These are phyloP conservation scores for Pulveroboletus sp. DNA, from an alignment of 768 basidiomycete genomes.

Conservation along the genomic window DNA sequence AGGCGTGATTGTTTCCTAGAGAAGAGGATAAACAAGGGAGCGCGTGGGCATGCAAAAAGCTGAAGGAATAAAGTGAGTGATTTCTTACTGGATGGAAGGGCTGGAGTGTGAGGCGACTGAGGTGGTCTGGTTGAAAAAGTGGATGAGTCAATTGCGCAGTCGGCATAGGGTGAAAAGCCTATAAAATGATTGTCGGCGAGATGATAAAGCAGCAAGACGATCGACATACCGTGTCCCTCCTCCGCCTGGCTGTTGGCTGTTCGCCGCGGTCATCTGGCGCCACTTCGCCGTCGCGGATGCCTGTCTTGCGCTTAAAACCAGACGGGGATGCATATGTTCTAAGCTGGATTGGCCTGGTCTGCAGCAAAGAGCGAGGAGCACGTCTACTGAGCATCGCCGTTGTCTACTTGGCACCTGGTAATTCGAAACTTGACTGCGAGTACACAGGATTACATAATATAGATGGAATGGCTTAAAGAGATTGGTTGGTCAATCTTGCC, in stretches of 20 bases:
- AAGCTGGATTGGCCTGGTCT: not conserved
- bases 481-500: too few relatives aligned
- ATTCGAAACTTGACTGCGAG: not conserved
- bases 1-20: slow-evolving; percentile 30
- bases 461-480: too few relatives aligned
- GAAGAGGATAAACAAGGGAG: not conserved
- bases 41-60: not conserved
- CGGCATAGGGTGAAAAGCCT: slow-evolving; percentile 45
- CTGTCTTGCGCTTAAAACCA: slow-evolving; percentile 20
- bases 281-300: slow-evolving; percentile 10
- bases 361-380: slow-evolving; percentile 5
- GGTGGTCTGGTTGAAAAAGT: slow-evolving; percentile 38
- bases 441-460: not conserved
- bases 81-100: slow-evolving; percentile 40
- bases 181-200: not conserved
- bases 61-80: not conserved
- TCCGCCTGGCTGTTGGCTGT: slow-evolving; percentile 20
- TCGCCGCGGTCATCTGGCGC: slow-evolving; percentile 12
- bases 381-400: slow-evolving; percentile 18
- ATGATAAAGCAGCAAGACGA: not conserved
- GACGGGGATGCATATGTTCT: slow-evolving; percentile 18
- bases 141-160: slow-evolving; percentile 35
- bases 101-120: slow-evolving; percentile 35
- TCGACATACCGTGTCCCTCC: slow-evolving; percentile 19
- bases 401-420: not conserved